Evolutionary conservation across 2,329 filamentous ascomycete genomes (phyloP).

Genomic region (Trichocomaceae sp.): DNA sequence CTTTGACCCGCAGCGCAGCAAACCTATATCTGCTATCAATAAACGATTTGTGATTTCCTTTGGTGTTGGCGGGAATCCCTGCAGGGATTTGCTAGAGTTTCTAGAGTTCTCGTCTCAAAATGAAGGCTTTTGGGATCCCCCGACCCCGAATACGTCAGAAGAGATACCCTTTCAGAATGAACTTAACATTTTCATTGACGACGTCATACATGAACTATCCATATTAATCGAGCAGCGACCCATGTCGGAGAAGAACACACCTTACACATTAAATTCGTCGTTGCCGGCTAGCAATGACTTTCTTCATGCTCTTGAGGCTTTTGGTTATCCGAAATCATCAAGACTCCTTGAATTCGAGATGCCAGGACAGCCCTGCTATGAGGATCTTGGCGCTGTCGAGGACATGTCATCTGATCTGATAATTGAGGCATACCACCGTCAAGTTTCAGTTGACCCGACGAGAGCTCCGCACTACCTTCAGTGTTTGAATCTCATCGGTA

Average conservation of each 20-base stretch:
- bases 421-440: conserved; percentile 56
- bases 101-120: conserved; percentile 50
- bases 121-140: conserved; percentile 40
- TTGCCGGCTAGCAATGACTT: conserved; percentile 36
- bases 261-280: conserved; percentile 26
- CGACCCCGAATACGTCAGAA: conserved; percentile 28
- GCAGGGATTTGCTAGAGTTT: conserved; percentile 50
- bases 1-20: conserved; percentile 44
- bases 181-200: conserved; percentile 48
- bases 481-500: conserved; percentile 56
- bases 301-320: conserved; percentile 29
- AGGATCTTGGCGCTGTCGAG: conserved; percentile 55
- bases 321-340: conserved; percentile 26
- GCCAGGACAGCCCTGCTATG: conserved; percentile 42
- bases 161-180: conserved; percentile 36
- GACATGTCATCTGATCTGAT: conserved; percentile 59
- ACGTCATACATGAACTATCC: conserved; percentile 54
- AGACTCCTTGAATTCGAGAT: conserved; percentile 23
- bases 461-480: conserved; percentile 58
- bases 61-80: conserved; percentile 49
- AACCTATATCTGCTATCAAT: conserved; percentile 53
- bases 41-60: conserved; percentile 60
- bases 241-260: conserved; percentile 31
- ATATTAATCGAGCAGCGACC: conserved; percentile 44
- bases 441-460: conserved; percentile 49